These are phyloP conservation scores for Vigna nakashimae DNA, from an alignment of 306 rosid genomes.

Conservation along the genomic window DNA sequence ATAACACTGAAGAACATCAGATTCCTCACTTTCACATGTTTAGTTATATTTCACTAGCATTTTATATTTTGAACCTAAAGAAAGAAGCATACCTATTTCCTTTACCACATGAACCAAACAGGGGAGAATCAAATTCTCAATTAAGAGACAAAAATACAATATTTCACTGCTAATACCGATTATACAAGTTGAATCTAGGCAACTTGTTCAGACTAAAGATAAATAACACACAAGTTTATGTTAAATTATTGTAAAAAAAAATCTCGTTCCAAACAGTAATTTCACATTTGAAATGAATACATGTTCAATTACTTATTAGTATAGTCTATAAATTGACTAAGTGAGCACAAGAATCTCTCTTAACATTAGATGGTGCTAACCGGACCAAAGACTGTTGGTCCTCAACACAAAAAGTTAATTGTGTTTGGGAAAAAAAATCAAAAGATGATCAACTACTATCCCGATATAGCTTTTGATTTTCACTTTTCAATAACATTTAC, in stretches of 20 bases:
- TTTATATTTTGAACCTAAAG: background rate
- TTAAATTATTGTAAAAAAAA: no score
- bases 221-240: background rate
- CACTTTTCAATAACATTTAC: background rate
- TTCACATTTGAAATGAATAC: background rate
- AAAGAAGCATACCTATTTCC: background rate
- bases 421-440: background rate
- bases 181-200: background rate
- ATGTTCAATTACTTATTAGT: background rate
- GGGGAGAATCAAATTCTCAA: background rate
- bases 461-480: slow-evolving; percentile 16
- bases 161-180: background rate
- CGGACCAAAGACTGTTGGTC: background rate
- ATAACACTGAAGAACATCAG: background rate
- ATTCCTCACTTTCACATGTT: background rate
- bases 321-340: background rate
- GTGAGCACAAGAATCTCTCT: background rate
- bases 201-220: background rate
- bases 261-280: background rate
- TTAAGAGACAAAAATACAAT: no score
- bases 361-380: slow-evolving; percentile 11
- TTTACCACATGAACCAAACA: slow-evolving; percentile 19
- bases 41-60: background rate
- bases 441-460: slow-evolving; percentile 10
- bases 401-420: background rate